Conservation (phyloP, 345 rosid species). For the Brassica rapa region DNA sequence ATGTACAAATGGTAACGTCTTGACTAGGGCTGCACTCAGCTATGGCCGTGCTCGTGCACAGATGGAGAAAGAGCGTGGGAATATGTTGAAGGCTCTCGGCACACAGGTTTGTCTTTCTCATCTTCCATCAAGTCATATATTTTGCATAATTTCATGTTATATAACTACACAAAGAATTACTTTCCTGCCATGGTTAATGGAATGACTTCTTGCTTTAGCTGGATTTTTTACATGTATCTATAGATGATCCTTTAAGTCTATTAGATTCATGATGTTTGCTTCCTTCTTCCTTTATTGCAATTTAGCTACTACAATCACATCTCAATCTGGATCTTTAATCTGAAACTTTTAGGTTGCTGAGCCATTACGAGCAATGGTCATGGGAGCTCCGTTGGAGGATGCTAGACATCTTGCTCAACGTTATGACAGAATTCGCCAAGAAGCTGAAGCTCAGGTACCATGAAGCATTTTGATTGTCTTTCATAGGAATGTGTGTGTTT, state of each 20-base stretch:
- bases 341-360: slow-evolving; percentile 73
- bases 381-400: slow-evolving; percentile 96
- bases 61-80: slow-evolving; percentile 93
- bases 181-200: not conserved
- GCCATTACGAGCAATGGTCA: slow-evolving; percentile 93
- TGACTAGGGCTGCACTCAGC: slow-evolving; percentile 71
- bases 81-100: slow-evolving; percentile 85
- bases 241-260: not conserved
- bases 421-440: slow-evolving; percentile 94
- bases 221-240: not conserved
- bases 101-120: slow-evolving; percentile 67
- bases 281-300: slow-evolving; percentile 9
- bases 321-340: not conserved
- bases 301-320: slow-evolving; percentile 17
- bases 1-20: slow-evolving; percentile 81
- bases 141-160: not conserved
- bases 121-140: slow-evolving; percentile 4
- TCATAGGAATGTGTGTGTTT: not conserved
- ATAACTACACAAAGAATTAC: not conserved
- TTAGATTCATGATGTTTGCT: slow-evolving; percentile 7
- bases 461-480: not conserved
- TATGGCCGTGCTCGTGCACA: slow-evolving; percentile 80
- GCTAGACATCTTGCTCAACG: slow-evolving; percentile 99
- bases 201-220: not conserved
- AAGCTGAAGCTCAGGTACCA: slow-evolving; percentile 93